Base-by-base conservation (phyloP, 2,329 filamentous ascomycete genomes). In the Monilinia vaccinii-corymbosi region DNA sequence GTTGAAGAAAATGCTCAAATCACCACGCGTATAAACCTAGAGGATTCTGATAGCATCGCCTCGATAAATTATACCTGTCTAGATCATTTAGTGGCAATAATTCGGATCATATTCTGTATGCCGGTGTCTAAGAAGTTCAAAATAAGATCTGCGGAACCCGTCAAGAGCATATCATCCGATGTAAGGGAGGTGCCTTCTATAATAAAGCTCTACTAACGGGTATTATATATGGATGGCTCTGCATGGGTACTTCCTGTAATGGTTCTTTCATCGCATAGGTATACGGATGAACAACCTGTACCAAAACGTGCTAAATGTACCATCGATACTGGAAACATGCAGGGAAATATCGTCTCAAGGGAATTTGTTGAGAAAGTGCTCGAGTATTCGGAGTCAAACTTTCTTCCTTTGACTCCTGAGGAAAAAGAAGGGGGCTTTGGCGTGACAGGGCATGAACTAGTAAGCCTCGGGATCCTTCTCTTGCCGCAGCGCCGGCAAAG, bases 241-340 rank as follows among this genome's bases (percentile, higher is more conserved):
- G 62, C 59, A 21, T 65, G 59, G 58, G 51, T 64, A 16, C 50
- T 61, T 3, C 50, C 59, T 9, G 62, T 64, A 28, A 48, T 52
- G 8, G 62, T 64, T 38, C 45, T 63, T 32, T 64, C 62, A 11
- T 56, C 49, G 11, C 46, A 55, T n/a, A 49, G 31, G 21, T 61
- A 64, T 45, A 50, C 47, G 4, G 18, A 56, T 1, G 57, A 55
- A 45, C 58, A 63, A n/a, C 51, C 36, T 1, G 55, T 63, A 31
- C 44, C 58, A 8, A 63, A 62, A 52, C 36, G 44, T 32, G 64
- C 61, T 4, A 61, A 61, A 28, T 67, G 65, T 18, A 65, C 64
- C 2, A 56, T 67, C 9, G 65, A 67, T n/a, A 67, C 65, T 14
- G 65, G 65, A 4, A 67, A 67, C 31, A 45, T 64, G 53, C 64